A percentile compares a stretch with the other conserved stretches of the same genome.
phyloP scores from a whole-genome alignment of 2,329 filamentous ascomycete species.

The Hypoxylon rubiginosum region DNA sequence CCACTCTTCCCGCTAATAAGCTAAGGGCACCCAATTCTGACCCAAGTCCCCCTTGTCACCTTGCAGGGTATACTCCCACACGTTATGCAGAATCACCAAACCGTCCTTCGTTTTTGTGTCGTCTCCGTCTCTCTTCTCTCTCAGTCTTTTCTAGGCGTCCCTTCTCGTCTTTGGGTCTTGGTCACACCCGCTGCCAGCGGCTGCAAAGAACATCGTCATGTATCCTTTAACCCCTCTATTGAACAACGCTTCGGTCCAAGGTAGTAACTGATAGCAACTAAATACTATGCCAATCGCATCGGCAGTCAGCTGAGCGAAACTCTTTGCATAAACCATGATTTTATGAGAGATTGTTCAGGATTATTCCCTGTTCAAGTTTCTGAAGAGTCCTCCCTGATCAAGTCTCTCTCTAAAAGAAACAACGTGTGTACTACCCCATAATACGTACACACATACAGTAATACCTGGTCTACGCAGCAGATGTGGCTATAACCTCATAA shows the following conservation, averaged over 20 bases:
- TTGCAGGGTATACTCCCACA: conserved; percentile 37
- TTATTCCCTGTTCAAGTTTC: background rate
- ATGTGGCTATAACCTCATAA: conserved; percentile 21
- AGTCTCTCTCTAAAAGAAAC: background rate
- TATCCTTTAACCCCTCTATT: background rate
- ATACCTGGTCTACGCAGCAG: conserved; percentile 2
- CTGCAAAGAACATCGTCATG: background rate
- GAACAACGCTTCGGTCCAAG: background rate
- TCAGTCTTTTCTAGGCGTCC: background rate
- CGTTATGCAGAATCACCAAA: conserved; percentile 41
- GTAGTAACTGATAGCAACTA: conserved; percentile 2
- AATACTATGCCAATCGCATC: background rate
- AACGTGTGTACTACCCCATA: conserved; percentile 1
- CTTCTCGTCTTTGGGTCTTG: background rate
- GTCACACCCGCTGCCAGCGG: background rate
- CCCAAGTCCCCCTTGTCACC: conserved; percentile 28
- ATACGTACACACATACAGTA: no score
- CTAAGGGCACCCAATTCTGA: conserved; percentile 35
- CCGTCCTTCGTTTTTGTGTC: conserved; percentile 20
- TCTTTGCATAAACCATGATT: background rate
- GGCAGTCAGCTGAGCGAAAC: background rate
- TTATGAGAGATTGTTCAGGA: conserved; percentile 7
- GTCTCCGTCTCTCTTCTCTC: background rate
- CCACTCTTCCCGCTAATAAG: conserved; percentile 41
- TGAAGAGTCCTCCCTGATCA: background rate